Evolutionary conservation across 1,139 yeast species (phyloP), one percentile per base, ranked within the genome.

Genomic region (Yamadazyma triangularis): DNA sequence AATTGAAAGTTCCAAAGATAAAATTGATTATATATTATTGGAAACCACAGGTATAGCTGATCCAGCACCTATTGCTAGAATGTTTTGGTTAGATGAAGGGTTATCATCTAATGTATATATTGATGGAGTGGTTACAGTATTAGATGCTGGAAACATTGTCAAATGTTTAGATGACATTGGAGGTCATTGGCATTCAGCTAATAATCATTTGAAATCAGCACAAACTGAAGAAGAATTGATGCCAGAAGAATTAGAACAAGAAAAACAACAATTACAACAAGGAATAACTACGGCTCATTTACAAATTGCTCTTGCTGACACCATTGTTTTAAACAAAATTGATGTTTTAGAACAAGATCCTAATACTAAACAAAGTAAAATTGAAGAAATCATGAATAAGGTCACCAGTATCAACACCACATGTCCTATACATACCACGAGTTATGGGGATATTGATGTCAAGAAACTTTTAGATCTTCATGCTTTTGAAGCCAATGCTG

Each of bases 21-120:
- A 71, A 33, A 89, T 91, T 36, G 98, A 93, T 53, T 85, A 91
- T 50, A 88, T 91, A 16, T 56, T 91, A 16, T 61, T 93, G 34
- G 99, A 91, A 52, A 93, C 99, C 0, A 87, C 96, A 0, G 99
- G 99, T 0, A 70, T 93, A n/a, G 98, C 99, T 0, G 97, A 91
- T 51, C 98, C 98, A 0, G 96, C 83, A 0, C 97, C 97, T 0
- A 87, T 91, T 23, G 96, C 96, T 7, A 77, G 79, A 44, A 91
- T 91, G 96, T 91, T 91, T 56, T 91, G 98, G 98, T 67, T 89
- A 24, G 98, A 91, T 53, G 93, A 85, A 22, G 96, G 91, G 0
- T 63, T 91, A 34, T 71, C 81, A 9, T 80, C 95, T 5, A 80
- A 78, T 42, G 86, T 91, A 2, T 86, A 85, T 52, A 81, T 91